Conservation (phyloP, 805 yeast species). For the Ogataea dorogensis region DNA sequence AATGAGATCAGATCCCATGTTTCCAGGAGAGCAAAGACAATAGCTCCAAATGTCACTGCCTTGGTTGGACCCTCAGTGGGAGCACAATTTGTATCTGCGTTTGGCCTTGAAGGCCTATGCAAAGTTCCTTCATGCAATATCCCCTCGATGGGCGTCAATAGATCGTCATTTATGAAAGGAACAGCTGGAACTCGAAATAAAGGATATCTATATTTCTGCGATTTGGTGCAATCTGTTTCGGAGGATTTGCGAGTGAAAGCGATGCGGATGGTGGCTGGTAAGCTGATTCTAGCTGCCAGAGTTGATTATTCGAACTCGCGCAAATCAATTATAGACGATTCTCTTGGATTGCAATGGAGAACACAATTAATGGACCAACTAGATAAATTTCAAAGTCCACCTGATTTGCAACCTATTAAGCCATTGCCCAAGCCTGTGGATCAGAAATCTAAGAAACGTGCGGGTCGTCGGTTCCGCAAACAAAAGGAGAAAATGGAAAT, state of each 20-base stretch:
- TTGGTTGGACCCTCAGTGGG: constrained; percentile 72
- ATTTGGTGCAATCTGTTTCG: constrained; percentile 57
- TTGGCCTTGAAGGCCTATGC: constrained; percentile 66
- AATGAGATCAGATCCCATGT: constrained; percentile 50
- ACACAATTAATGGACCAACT: constrained; percentile 61
- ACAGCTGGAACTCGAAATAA: constrained; percentile 52
- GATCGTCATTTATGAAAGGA: constrained; percentile 41
- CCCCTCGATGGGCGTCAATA: constrained; percentile 68
- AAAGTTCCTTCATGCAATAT: constrained; percentile 80
- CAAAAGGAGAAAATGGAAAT: constrained; percentile 76
- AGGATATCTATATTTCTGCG: constrained; percentile 67
- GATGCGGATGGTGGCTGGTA: constrained; percentile 75
- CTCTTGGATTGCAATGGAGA: constrained; percentile 57
- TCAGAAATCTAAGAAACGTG: constrained; percentile 75
- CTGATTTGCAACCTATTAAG: constrained; percentile 64
- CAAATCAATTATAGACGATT: constrained; percentile 26
- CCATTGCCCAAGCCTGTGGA: constrained; percentile 76
- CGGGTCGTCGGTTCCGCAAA: constrained; percentile 78
- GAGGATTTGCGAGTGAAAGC: constrained; percentile 64
- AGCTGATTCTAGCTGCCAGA: constrained; percentile 78
- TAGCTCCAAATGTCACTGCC: constrained; percentile 79
- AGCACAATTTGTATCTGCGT: constrained; percentile 69
- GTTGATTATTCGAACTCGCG: constrained; percentile 55
- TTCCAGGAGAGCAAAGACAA: constrained; percentile 49
- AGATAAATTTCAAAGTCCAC: constrained; percentile 74